These are phyloP conservation scores for Chalciporus piperatus DNA, from an alignment of 768 basidiomycete species.

Conservation along the genomic window DNA sequence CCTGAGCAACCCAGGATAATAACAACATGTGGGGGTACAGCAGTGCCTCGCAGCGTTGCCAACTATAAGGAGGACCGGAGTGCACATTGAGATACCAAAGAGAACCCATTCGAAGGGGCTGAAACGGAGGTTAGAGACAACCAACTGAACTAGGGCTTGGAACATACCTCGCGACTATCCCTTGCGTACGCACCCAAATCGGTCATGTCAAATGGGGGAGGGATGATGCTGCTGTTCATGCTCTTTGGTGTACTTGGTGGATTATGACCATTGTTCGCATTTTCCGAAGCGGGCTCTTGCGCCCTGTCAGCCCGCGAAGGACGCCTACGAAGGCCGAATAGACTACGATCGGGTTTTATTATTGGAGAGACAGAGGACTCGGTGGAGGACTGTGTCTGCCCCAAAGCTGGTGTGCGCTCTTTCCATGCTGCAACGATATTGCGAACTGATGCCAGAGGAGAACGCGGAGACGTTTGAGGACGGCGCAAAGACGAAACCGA, in stretches of 20 bases:
- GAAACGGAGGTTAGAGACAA: conserved; percentile 11
- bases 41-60: conserved; percentile 80
- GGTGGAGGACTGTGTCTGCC: conserved; percentile 34
- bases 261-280: conserved; percentile 5
- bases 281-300: conserved; percentile 14
- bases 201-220: conserved; percentile 46
- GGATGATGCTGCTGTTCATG: conserved; percentile 33
- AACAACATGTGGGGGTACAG: conserved; percentile 82
- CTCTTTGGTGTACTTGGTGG: conserved; percentile 28
- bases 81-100: conserved; percentile 95
- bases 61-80: conserved; percentile 69
- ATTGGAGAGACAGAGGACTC: conserved; percentile 41
- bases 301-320: conserved; percentile 24
- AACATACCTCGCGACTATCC: conserved; percentile 43
- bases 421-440: conserved; percentile 83
- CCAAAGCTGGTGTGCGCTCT: conserved; percentile 57
- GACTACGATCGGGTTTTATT: conserved; percentile 21
- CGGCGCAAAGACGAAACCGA: conserved; percentile 55
- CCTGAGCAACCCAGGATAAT: conserved; percentile 83
- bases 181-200: conserved; percentile 44
- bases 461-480: conserved; percentile 64
- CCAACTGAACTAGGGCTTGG: not conserved
- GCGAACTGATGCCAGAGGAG: conserved; percentile 69
- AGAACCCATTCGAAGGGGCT: conserved; percentile 85
- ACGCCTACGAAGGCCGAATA: conserved; percentile 35